phyloP scores from a whole-genome alignment of 2,329 filamentous ascomycete genomes.

The Dothideomycetes sp. region DNA sequence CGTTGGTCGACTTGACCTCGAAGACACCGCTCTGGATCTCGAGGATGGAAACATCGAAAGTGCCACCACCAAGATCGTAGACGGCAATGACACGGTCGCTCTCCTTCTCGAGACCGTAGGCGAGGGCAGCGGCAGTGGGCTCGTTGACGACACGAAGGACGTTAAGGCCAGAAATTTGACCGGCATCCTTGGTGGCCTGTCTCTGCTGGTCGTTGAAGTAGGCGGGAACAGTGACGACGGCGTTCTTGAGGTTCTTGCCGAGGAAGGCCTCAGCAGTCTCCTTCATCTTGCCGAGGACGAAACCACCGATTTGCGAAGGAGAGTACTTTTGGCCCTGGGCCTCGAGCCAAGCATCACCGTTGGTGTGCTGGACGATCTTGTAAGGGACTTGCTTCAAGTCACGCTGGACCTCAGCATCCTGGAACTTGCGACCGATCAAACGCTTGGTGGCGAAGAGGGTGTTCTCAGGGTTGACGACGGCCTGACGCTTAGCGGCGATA shows the following conservation, averaged over 20 bases:
- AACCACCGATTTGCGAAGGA: conserved; percentile 95
- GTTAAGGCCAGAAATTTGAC: conserved; percentile 91
- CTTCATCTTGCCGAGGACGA: conserved; percentile 97
- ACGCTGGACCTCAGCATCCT: conserved; percentile 84
- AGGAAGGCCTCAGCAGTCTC: conserved; percentile 94
- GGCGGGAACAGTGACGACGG: conserved; percentile 90
- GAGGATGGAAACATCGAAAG: conserved; percentile 96
- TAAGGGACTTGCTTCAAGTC: conserved; percentile 97
- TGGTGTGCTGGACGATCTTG: conserved; percentile 96
- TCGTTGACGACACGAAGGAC: conserved; percentile 97
- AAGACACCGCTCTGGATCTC: conserved; percentile 98
- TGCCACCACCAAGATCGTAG: conserved; percentile 97
- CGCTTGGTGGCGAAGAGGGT: conserved; percentile 97
- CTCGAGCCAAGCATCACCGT: conserved; percentile 93
- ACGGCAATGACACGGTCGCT: conserved; percentile 82
- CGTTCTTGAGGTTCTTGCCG: conserved; percentile 84
- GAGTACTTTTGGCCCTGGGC: conserved; percentile 93
- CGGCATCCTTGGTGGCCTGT: conserved; percentile 96
- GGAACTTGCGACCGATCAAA: conserved; percentile 96
- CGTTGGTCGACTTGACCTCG: conserved; percentile 98
- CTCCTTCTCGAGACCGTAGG: conserved; percentile 94
- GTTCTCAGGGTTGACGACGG: conserved; percentile 97
- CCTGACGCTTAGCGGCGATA: conserved; percentile 96
- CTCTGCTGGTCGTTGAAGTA: conserved; percentile 99
- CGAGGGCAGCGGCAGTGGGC: conserved; percentile 89